phyloP scores from a whole-genome alignment of 176 grass and related monocot species.

The Rhipidocladum racemiflorum region DNA sequence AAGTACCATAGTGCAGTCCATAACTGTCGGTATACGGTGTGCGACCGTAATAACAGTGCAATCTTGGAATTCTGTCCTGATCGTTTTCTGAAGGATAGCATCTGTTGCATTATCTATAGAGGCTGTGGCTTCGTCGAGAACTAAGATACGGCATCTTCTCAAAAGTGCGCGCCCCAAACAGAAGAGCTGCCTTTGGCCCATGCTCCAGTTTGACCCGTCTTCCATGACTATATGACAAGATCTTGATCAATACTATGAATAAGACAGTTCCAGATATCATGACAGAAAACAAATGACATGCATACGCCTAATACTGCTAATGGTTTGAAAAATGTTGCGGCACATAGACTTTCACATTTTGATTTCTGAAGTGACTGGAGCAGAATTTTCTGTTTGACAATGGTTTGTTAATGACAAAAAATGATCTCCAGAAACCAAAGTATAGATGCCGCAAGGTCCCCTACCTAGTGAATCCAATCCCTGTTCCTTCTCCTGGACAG shows the following conservation, averaged over 20 bases:
- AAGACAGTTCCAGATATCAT: neutral
- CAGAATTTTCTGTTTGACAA: neutral
- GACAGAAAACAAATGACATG: neutral
- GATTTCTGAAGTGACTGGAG: neutral
- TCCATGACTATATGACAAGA: conserved; percentile 54
- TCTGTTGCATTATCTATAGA: conserved; percentile 94
- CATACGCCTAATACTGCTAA: neutral
- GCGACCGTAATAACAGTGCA: conserved; percentile 89
- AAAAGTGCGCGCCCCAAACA: conserved; percentile 82
- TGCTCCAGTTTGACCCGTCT: conserved; percentile 96
- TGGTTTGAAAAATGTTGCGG: neutral
- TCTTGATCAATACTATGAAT: neutral
- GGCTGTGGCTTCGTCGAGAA: conserved; percentile 83
- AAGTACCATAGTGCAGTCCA: conserved; percentile 81
- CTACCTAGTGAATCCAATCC: conserved; percentile 79
- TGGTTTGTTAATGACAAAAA: neutral
- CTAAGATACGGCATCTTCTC: conserved; percentile 66
- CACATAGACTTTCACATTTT: neutral
- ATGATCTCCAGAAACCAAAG: neutral
- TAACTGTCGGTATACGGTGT: conserved; percentile 85
- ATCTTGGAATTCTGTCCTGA: conserved; percentile 70
- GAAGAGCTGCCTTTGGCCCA: conserved; percentile 94
- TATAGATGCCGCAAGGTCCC: neutral
- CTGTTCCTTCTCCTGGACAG: conserved; percentile 76
- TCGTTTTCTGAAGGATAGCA: conserved; percentile 81